Evolutionary conservation across 345 rosid genomes (phyloP).

Genomic region (Iberis pinnata): DNA sequence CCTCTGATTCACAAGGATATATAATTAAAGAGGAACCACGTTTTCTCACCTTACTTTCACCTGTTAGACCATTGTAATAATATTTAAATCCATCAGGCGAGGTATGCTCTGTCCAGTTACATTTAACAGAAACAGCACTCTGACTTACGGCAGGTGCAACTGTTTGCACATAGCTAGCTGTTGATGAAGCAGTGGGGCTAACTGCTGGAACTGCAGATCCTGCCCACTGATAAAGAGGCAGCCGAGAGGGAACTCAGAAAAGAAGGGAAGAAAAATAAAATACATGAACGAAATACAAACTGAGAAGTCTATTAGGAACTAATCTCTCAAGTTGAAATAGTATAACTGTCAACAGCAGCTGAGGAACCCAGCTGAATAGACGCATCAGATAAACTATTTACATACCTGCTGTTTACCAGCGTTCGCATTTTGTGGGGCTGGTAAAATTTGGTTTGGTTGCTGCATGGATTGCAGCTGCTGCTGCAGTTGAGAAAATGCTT

Average conservation of each 20-base stretch:
- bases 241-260: constrained; percentile 19
- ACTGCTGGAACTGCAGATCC: constrained; percentile 41
- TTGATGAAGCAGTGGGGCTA: constrained; percentile 37
- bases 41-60: constrained; percentile 84
- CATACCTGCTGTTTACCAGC: constrained; percentile 65
- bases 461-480: constrained; percentile 90
- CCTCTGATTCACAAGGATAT: constrained; percentile 5
- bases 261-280: not conserved
- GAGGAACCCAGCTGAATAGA: not conserved
- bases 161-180: constrained; percentile 41
- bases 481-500: constrained; percentile 88
- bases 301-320: constrained; percentile 7
- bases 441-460: constrained; percentile 53
- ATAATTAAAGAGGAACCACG: constrained; percentile 3
- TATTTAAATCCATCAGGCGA: constrained; percentile 97
- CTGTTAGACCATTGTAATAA: constrained; percentile 70
- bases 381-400: constrained; percentile 11
- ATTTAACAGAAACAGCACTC: constrained; percentile 42
- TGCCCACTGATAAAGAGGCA: constrained; percentile 49
- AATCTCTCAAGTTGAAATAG: not conserved
- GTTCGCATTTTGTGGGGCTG: constrained; percentile 51
- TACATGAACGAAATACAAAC: not conserved
- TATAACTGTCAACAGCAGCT: constrained; percentile 1
- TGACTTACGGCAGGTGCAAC: constrained; percentile 34
- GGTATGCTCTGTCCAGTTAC: constrained; percentile 93